phyloP scores from a whole-genome alignment of 768 basidiomycete species.

The Pleurotus platypus region DNA sequence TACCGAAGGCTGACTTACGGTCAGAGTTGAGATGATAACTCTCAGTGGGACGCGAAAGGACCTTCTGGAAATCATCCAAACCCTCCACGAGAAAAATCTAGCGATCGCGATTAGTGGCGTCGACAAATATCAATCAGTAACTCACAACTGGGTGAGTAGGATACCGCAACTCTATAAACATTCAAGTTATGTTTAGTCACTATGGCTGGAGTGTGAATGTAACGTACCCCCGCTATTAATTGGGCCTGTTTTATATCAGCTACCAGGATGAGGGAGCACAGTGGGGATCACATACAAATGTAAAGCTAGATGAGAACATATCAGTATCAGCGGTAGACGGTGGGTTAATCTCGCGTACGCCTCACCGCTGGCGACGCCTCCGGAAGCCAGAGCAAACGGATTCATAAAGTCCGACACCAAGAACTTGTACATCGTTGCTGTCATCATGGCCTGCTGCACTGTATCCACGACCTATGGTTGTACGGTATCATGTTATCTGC shows the following conservation, averaged over 20 bases:
- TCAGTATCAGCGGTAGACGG: not conserved
- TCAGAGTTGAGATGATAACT: not conserved
- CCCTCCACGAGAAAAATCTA: slow-evolving; percentile 6
- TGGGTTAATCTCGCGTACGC: not conserved
- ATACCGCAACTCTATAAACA: no score
- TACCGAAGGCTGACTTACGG: not conserved
- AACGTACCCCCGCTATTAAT: not conserved
- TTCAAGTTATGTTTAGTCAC: not conserved
- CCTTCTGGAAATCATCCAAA: not conserved
- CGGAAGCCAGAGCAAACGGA: slow-evolving; percentile 1
- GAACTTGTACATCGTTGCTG: slow-evolving; percentile 3
- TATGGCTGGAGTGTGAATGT: not conserved
- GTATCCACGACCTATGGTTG: not conserved
- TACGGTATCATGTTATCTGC: not conserved
- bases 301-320: not conserved
- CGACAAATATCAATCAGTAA: not conserved
- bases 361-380: not conserved
- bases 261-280: not conserved
- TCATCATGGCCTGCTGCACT: not conserved
- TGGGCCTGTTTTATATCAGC: not conserved
- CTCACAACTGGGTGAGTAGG: not conserved
- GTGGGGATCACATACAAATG: not conserved
- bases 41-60: not conserved
- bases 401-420: not conserved
- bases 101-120: not conserved